Conservation (phyloP, 2,329 filamentous ascomycete species). For the Calonectria pauciramosa region DNA sequence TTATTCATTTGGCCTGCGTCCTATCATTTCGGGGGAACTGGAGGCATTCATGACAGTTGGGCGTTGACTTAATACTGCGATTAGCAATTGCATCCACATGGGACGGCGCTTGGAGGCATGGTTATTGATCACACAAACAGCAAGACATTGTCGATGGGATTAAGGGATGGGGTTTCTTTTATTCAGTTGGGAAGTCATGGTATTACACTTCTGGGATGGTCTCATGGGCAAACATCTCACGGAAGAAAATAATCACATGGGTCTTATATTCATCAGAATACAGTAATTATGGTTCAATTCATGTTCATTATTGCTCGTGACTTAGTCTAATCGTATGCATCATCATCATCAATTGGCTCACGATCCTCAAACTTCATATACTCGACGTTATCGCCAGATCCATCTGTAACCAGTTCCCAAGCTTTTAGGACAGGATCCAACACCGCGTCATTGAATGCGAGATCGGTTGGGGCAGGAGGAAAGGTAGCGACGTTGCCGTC, state of each 20-base stretch:
- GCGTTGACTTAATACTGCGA: constrained; percentile 18
- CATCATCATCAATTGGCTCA: constrained; percentile 73
- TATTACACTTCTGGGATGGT: not conserved
- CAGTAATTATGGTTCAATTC: constrained; percentile 10
- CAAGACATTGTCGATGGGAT: not conserved
- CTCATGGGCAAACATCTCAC: not conserved
- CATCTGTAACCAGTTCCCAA: constrained; percentile 76
- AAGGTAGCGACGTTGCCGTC: constrained; percentile 68
- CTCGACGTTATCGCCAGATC: constrained; percentile 57
- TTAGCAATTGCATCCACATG: constrained; percentile 10
- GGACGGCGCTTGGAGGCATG: not conserved
- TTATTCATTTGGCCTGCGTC: not conserved
- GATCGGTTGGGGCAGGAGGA: constrained; percentile 70
- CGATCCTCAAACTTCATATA: constrained; percentile 88
- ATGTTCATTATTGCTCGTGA: constrained; percentile 15
- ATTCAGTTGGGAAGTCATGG: not conserved
- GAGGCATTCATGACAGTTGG: constrained; percentile 21
- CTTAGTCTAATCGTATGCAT: constrained; percentile 59
- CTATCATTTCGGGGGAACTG: not conserved
- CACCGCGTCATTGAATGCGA: constrained; percentile 80
- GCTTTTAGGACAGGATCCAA: constrained; percentile 76
- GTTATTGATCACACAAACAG: not conserved
- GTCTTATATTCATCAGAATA: not conserved
- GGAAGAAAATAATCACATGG: not conserved
- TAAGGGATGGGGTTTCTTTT: not conserved